A percentile compares a stretch with the other conserved stretches of the same genome.
phyloP scores from a whole-genome alignment of 257 asterid genomes.

The Solanum etuberosum region DNA sequence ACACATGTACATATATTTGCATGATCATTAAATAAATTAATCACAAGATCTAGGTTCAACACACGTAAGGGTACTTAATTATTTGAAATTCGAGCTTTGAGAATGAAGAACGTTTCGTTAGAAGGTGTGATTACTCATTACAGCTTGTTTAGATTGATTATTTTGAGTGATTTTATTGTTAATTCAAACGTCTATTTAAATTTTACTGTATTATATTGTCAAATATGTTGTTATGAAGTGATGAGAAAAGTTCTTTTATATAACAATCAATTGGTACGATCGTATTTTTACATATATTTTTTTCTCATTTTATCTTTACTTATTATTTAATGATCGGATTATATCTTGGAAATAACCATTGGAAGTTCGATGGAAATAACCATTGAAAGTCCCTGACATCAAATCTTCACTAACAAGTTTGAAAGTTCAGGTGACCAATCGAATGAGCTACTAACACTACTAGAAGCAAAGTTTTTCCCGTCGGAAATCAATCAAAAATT shows the following conservation, averaged over 20 bases:
- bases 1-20: not conserved
- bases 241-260: not conserved
- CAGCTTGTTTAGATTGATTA: not conserved
- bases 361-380: too few relatives aligned
- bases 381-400: too few relatives aligned
- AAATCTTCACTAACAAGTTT: not conserved
- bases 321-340: not conserved
- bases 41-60: not conserved
- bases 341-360: too few relatives aligned
- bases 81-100: not conserved
- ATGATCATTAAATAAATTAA: not conserved
- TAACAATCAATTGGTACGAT: fast-evolving
- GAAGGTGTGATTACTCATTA: not conserved
- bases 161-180: not conserved
- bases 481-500: not conserved
- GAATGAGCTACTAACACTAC: not conserved
- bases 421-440: too few relatives aligned
- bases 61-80: not conserved
- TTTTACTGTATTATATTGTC: not conserved
- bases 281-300: not conserved
- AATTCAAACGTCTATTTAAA: fast-evolving
- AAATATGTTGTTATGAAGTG: not conserved
- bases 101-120: not conserved
- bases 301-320: too few relatives aligned
- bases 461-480: not conserved